Conservation (phyloP, 345 rosid genomes). For the Syzygium jambos region DNA sequence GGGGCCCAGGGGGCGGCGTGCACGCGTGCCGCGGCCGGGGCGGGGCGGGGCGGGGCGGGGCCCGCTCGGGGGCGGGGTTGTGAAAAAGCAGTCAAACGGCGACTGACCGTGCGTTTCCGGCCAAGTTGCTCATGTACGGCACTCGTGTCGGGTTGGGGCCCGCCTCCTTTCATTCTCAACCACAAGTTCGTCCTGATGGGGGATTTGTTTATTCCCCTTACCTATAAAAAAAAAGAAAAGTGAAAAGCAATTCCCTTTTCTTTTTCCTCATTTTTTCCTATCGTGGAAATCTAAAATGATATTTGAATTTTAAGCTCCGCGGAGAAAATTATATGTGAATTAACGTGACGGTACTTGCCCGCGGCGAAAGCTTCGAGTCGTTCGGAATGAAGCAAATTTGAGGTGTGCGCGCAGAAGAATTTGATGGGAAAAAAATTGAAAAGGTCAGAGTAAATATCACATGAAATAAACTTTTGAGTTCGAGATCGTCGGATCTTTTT, state of each 20-base stretch:
- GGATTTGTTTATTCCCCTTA: neutral
- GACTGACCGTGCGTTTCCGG: neutral
- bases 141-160: neutral
- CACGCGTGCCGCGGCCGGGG: neutral
- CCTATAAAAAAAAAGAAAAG: neutral
- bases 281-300: neutral
- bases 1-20: neutral
- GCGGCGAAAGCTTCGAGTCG: neutral
- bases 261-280: neutral
- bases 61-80: neutral
- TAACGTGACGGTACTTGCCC: neutral
- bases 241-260: neutral
- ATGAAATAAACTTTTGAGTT: neutral
- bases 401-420: fast-evolving
- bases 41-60: neutral
- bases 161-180: neutral
- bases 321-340: neutral
- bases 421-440: neutral
- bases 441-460: neutral
- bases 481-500: neutral
- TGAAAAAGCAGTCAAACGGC: neutral
- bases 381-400: neutral
- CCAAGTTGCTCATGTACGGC: neutral
- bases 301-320: neutral
- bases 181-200: neutral